A percentile compares a stretch with the other conserved stretches of the same genome.
Conservation (phyloP, 352 stramenopile genomes). For the Saprolegnia diclina region DNA sequence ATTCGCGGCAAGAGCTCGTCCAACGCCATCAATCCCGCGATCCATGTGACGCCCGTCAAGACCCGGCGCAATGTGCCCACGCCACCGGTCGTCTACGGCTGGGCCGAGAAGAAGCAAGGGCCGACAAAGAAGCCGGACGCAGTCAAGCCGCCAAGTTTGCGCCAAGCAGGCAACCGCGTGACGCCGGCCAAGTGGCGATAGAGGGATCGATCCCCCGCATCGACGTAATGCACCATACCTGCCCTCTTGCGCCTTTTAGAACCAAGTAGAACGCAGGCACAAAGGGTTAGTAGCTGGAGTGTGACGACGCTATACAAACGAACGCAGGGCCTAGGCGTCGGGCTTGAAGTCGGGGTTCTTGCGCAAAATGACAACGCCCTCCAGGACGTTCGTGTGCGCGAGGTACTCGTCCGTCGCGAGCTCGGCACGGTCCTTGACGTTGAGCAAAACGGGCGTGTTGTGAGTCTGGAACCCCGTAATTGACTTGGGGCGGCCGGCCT, state of each 20-base stretch:
- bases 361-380: conserved; percentile 98
- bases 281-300: conserved; percentile 2
- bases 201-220: neutral
- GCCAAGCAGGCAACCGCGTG: neutral
- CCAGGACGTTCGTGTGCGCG: conserved; percentile 93
- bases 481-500: conserved; percentile 98
- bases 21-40: neutral
- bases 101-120: neutral
- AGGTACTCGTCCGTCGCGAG: conserved; percentile 97
- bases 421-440: conserved; percentile 96
- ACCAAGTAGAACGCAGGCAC: no score
- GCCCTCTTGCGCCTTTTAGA: no score
- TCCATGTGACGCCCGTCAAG: neutral
- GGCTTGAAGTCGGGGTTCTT: conserved; percentile 93
- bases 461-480: conserved; percentile 99
- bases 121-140: neutral
- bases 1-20: neutral
- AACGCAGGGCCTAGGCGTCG: conserved; percentile 43
- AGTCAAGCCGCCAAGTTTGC: neutral
- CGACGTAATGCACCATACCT: no score
- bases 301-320: neutral
- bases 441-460: conserved; percentile 97
- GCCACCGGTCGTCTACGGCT: neutral
- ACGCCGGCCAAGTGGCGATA: conserved; percentile 25
- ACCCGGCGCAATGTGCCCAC: neutral